Evolutionary conservation across 176 grass and related monocot species (phyloP), one percentile per base, ranked within the genome.

Genomic region (maize (Zea mays)): DNA sequence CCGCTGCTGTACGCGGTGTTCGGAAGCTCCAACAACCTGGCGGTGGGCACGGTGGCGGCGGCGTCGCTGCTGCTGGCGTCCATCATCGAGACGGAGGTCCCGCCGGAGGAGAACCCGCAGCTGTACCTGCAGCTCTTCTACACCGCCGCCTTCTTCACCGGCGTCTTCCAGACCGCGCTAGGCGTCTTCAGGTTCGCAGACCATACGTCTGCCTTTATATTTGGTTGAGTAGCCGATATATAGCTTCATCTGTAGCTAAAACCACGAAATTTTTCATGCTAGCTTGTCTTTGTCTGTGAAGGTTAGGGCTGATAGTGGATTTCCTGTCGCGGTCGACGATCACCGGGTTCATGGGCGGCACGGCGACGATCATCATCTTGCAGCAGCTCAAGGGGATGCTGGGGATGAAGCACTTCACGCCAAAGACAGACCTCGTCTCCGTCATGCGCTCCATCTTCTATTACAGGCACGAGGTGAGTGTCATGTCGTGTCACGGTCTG

Each of bases 341-440:
- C 67, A 92, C 89, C 38, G 91, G 95, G 6, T 98, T 98, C 84
- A 98, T 98, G 95, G 89, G 95, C 57, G 95, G 95, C 39, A 98
- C 95, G 37, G 91, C 95, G 11, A 86, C 61, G 36, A 94, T 98
- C 74, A 93, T 98, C 81, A 92, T 98, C 54, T 41, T 98, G 87
- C 95, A 94, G 86, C 95, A 98, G 81, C 73, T 98, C 80, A 98
- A 98, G 77, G 95, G 95, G 4, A 42, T 98, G 42, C 91, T 98
- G 9, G 95, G 95, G 82, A 65, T 98, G 85, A 82, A 82, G 15
- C 87, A 98, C 66, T 94, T 98, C 89, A 94, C 95, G 47, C 7
- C 87, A 52, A 98, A 98, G 76, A 98, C 95, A 1, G 92, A 98
- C 73, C 0, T 98, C 41, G 47, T 98, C 70, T 94, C 95, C 64